Base-by-base conservation (phyloP, 2,329 filamentous ascomycete species). In the Cephalotrichum gorgonifer region DNA sequence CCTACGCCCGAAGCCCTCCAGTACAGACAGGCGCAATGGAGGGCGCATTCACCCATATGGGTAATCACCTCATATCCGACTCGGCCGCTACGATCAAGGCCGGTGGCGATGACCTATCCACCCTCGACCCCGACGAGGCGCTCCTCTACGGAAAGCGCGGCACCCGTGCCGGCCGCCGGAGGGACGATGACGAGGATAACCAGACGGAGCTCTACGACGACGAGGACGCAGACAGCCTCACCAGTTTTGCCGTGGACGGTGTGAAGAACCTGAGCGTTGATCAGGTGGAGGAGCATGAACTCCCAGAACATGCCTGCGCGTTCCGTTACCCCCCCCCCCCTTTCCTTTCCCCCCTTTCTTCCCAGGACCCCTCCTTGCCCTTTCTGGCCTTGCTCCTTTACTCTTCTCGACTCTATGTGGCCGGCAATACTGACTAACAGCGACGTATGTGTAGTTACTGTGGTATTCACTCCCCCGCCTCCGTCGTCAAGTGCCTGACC, bases 271-370 rank as follows among this genome's bases (percentile, higher is more conserved):
- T 82, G 55, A 77, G 73, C 53, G 62, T 83, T 43, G 73, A 64
- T 65, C 54, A 51, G 48, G 87, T 94, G 57, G 88, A 95, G 62
- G 87, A 94, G 58, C 90, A 90, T 61, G 88, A 95, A 66, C 79
- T 97, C 48, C 93, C 93, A 25, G 74, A 87, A 54, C 93, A 98
- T 72, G 93, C 94, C 56, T 98, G 91, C 85, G 88, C 90, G 83
- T 95, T n/a, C n/a, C n/a, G n/a, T n/a, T n/a, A n/a, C n/a, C n/a
- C n/a, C n/a, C n/a, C n/a, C n/a, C n/a, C n/a, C n/a, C n/a, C n/a
- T n/a, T n/a, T n/a, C n/a, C n/a, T n/a, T n/a, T n/a, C n/a, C n/a
- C n/a, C n/a, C n/a, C n/a, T n/a, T n/a, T n/a, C n/a, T n/a, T n/a
- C n/a, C n/a, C n/a, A n/a, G n/a, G n/a, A n/a, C 44, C 43, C 48